Conservation (phyloP, 352 stramenopile genomes). For the Phytophthora uliginosa region DNA sequence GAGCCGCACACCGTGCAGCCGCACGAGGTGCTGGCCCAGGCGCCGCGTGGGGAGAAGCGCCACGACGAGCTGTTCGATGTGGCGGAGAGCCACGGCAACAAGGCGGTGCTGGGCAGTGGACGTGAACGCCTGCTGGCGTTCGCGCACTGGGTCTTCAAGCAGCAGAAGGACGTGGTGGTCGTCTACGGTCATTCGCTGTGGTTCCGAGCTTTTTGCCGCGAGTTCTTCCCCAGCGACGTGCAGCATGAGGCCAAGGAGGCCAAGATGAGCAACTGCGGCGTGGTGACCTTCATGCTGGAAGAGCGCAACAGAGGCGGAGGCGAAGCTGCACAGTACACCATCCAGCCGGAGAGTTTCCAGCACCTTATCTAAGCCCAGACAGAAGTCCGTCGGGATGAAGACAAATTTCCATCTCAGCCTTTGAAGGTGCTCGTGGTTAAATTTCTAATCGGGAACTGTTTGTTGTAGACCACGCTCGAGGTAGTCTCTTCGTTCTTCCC, state of each 20-base stretch:
- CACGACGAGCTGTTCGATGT: constrained; percentile 82
- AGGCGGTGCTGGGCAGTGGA: constrained; percentile 68
- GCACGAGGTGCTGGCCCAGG: constrained; percentile 33
- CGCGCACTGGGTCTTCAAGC: constrained; percentile 70
- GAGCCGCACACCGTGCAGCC: constrained; percentile 53
- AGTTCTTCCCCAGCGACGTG: constrained; percentile 67
- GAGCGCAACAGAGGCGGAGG: constrained; percentile 38
- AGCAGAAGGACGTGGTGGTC: constrained; percentile 70
- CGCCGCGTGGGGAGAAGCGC: constrained; percentile 50
- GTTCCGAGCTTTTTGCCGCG: constrained; percentile 86
- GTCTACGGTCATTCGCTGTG: constrained; percentile 91
- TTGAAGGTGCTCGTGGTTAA: neutral
- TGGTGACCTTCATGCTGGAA: constrained; percentile 81
- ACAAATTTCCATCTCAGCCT: constrained; percentile 33
- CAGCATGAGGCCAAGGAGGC: constrained; percentile 56
- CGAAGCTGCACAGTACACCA: constrained; percentile 37
- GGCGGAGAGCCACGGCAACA: constrained; percentile 86
- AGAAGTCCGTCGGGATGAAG: constrained; percentile 44
- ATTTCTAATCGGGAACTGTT: neutral
- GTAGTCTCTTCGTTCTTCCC: neutral
- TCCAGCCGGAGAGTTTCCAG: constrained; percentile 61
- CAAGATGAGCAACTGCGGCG: constrained; percentile 85
- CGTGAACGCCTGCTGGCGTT: constrained; percentile 73
- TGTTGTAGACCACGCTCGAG: neutral
- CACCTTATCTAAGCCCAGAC: constrained; percentile 28